Evolutionary conservation across 1,284 basidiomycete genomes (phyloP), one percentile per base, ranked within the genome.

Genomic region (Fomitiporia mediterranea): DNA sequence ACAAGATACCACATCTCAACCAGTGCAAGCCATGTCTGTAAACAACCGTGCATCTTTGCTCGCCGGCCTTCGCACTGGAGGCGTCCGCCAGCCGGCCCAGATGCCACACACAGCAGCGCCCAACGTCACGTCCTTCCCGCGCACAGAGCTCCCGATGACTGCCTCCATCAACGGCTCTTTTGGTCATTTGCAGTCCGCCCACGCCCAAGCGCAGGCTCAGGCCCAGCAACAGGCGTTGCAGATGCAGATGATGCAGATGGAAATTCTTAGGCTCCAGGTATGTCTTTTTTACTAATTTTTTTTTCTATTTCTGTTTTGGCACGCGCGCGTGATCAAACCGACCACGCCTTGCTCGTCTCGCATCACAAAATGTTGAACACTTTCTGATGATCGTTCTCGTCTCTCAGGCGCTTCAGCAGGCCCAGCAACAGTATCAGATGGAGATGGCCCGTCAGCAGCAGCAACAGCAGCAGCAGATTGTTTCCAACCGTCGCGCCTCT

Each of bases 1-100:
- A n/a, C n/a, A n/a, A n/a, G n/a, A n/a, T n/a, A n/a, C n/a, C n/a
- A n/a, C 55, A 70, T 56, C 58, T 59, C 57, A 53, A 61, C 66
- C 69, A 59, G 44, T 59, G 74, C 81, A 77, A n/a, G n/a, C n/a
- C 66, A 74, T 77, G 62, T 69, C 76, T 48, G 72, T 79, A 67
- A 85, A 79, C 72, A 74, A 78, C 63, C 86, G 89, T 66, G 89
- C 89, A 56, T 88, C 87, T 61, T 85, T 91, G 65, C 86, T 91
- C 70, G 78, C 86, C 61, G 87, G 86, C 65, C 87, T 91, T 66
- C 86, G 89, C 69, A 91, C 89, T 55, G 89, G 89, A 69, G 89
- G 89, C 54, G 89, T 91, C 59, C 86, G 89, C 65, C 77, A 43
- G 84, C 86, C 60, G 72, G 75, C 63, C 72, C 72, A 53, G 39